Conservation (phyloP, 2,329 filamentous ascomycete genomes). For the Hypoxylon sp. region DNA sequence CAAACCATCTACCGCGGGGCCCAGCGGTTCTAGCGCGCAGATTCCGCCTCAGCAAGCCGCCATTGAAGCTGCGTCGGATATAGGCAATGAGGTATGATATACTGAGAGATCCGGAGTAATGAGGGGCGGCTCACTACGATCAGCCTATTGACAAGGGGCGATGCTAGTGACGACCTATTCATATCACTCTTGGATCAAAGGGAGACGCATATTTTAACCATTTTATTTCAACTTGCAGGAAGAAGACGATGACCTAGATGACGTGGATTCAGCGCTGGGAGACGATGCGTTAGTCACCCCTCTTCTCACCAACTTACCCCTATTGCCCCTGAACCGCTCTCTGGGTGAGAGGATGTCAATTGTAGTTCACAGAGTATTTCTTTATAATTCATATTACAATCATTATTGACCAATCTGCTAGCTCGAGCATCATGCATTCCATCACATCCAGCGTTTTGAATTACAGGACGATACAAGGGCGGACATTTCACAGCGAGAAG, state of each 20-base stretch:
- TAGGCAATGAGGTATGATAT: conserved; percentile 39
- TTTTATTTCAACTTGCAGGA: conserved; percentile 32
- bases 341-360: neutral
- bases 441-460: conserved; percentile 52
- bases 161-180: neutral
- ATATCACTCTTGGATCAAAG: neutral
- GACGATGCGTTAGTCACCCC: conserved; percentile 48
- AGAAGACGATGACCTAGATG: conserved; percentile 39
- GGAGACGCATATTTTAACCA: conserved; percentile 24
- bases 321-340: neutral
- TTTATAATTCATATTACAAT: neutral
- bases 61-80: conserved; percentile 32
- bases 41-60: conserved; percentile 29
- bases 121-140: conserved; percentile 7
- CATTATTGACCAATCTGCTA: conserved; percentile 25
- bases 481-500: conserved; percentile 51
- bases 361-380: neutral
- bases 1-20: conserved; percentile 29
- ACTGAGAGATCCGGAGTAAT: neutral
- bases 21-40: conserved; percentile 21
- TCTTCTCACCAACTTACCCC: conserved; percentile 3
- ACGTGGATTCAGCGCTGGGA: conserved; percentile 50
- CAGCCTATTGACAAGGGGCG: conserved; percentile 20
- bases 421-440: conserved; percentile 49
- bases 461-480: conserved; percentile 52